These are phyloP conservation scores for Trametopsis cervina DNA, from an alignment of 768 basidiomycete genomes.

Conservation along the genomic window DNA sequence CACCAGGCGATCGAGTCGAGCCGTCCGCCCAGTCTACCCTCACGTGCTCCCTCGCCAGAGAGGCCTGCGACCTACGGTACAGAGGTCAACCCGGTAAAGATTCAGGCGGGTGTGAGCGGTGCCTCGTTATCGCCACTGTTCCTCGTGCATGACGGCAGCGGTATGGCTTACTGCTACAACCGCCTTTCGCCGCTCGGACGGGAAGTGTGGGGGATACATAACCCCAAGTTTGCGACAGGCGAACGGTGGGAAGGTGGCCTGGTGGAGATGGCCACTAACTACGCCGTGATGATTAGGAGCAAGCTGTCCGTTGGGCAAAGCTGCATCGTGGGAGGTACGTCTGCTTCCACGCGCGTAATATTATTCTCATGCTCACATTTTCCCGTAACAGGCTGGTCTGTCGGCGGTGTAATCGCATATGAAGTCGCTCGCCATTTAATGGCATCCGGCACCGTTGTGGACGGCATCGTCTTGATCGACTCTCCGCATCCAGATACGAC, in stretches of 20 bases:
- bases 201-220: constrained; percentile 53
- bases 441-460: constrained; percentile 35
- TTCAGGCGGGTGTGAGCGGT: constrained; percentile 4
- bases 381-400: constrained; percentile 71
- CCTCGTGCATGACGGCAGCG: constrained; percentile 71
- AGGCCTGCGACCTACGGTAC: constrained; percentile 1
- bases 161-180: constrained; percentile 42
- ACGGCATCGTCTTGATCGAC: constrained; percentile 62
- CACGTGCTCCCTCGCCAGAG: neutral
- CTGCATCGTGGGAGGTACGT: constrained; percentile 13
- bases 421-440: constrained; percentile 51
- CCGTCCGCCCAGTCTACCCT: no score
- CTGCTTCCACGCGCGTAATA: no score
- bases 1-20: constrained; percentile 12
- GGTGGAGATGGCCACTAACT: constrained; percentile 14
- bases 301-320: neutral
- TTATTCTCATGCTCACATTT: no score
- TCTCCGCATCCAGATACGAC: constrained; percentile 51
- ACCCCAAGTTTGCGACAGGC: constrained; percentile 42
- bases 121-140: constrained; percentile 38
- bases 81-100: constrained; percentile 12
- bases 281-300: constrained; percentile 26
- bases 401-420: constrained; percentile 68
- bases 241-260: constrained; percentile 37
- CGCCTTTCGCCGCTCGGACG: constrained; percentile 40